Base-by-base conservation (phyloP, 1,284 basidiomycete genomes). In the Boletus sp. region DNA sequence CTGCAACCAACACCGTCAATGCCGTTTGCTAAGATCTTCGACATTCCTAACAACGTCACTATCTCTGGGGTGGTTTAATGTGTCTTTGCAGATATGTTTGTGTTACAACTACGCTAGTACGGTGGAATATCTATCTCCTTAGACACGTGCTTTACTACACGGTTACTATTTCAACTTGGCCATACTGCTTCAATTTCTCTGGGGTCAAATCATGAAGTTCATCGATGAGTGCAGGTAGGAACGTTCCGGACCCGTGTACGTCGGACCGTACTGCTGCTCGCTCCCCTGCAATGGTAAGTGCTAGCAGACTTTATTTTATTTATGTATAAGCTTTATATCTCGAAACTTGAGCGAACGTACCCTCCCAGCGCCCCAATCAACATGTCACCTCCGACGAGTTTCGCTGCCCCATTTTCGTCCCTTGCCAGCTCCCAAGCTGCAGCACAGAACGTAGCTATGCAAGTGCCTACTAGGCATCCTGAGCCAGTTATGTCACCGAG, bases 401-500 rank as follows among this genome's bases (percentile, higher is more conserved):
- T 69, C 16, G 74, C 72, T 41, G 69, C 17, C 0, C 20, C 51
- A 29, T 52, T 48, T 35, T 54, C 52, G 14, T 51, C 38, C 41
- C 47, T 67, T 25, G 61, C 62, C 16, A 49, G 52, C 47, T 57
- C 73, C 64, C 65, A 76, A 4, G 85, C 82, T 1, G 81, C 83
- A 3, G 84, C 90, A 58, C 90, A 88, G 66, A 86, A 94, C 5
- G 84, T 78, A 3, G 86, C 84, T 42, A 91, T 76, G 23, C 75
- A 74, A 38, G 86, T 87, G 25, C 92, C 94, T 4, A 88, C 79
- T 64, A 95, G 84, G 63, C 94, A 98, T 2, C 94, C 94, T 19
- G 86, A 88, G 0, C 93, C 94, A 0, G 94, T 96, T 53, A 96
- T 92, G 29, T 79, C 72, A 0, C 84, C 85, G 6, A 96, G 78